These are phyloP conservation scores for Vickermania spadyakhi DNA, from an alignment of 208 protist genomes.

Conservation along the genomic window DNA sequence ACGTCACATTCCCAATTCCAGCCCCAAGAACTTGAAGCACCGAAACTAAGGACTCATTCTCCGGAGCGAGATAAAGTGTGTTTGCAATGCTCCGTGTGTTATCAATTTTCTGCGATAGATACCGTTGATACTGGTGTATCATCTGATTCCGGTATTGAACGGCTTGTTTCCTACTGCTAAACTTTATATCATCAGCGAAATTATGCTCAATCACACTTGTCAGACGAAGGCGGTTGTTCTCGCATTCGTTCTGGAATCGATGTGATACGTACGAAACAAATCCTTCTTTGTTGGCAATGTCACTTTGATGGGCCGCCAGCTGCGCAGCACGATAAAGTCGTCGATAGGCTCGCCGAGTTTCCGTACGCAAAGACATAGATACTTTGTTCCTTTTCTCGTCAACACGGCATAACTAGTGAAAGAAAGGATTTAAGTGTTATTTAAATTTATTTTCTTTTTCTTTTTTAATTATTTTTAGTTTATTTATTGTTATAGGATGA, in stretches of 20 bases:
- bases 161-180: not conserved
- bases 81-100: conserved; percentile 20
- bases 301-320: conserved; percentile 23
- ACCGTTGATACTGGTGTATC: conserved; percentile 32
- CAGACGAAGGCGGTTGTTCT: conserved; percentile 27
- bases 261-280: conserved; percentile 32
- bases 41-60: conserved; percentile 41
- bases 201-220: conserved; percentile 10
- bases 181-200: conserved; percentile 1
- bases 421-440: too few relatives aligned
- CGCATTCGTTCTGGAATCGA: conserved; percentile 30
- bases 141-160: too few relatives aligned
- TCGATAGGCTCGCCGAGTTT: conserved; percentile 43
- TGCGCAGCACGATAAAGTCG: conserved; percentile 26
- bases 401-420: too few relatives aligned
- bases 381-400: too few relatives aligned
- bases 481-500: not conserved
- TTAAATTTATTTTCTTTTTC: too few relatives aligned
- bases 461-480: too few relatives aligned
- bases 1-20: conserved; percentile 49
- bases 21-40: conserved; percentile 66
- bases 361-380: conserved; percentile 36
- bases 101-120: conserved; percentile 47
- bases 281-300: conserved; percentile 31
- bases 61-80: conserved; percentile 25